Conservation (phyloP, 1,284 basidiomycete genomes). For the Lentinula novae-zelandiae region DNA sequence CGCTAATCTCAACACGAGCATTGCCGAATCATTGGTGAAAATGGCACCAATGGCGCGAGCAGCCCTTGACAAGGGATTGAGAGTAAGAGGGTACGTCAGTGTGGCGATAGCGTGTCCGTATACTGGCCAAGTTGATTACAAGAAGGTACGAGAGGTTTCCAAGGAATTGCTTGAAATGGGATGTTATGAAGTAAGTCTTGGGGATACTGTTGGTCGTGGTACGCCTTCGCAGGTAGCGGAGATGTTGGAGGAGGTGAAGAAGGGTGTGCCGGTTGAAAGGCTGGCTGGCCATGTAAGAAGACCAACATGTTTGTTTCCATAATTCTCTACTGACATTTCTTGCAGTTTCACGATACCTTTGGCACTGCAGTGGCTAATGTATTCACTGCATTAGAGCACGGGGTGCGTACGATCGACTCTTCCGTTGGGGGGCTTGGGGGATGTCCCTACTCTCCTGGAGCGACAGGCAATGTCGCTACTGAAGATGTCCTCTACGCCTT, state of each 20-base stretch:
- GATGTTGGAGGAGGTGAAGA: constrained; percentile 71
- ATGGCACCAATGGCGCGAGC: constrained; percentile 61
- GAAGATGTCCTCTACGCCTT: constrained; percentile 89
- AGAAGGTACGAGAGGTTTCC: constrained; percentile 67
- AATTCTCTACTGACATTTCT: constrained; percentile 1
- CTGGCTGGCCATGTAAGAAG: constrained; percentile 60
- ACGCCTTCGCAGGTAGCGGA: constrained; percentile 66
- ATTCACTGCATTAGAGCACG: constrained; percentile 57
- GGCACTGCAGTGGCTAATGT: constrained; percentile 79
- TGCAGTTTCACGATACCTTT: constrained; percentile 89
- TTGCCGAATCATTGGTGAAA: constrained; percentile 68
- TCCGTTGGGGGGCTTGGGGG: constrained; percentile 89
- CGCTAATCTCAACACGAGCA: constrained; percentile 83
- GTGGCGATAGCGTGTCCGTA: constrained; percentile 87
- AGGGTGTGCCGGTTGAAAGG: constrained; percentile 54
- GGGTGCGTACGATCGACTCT: constrained; percentile 68
- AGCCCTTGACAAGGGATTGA: constrained; percentile 62
- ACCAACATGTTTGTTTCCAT: constrained; percentile 8
- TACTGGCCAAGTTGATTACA: constrained; percentile 71
- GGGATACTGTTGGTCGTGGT: constrained; percentile 90
- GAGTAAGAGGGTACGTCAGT: constrained; percentile 87
- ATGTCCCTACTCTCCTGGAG: constrained; percentile 94
- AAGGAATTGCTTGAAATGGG: constrained; percentile 82
- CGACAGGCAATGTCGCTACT: constrained; percentile 90
- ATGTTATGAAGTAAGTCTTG: constrained; percentile 90